Evolutionary conservation across 495 filamentous ascomycete species (phyloP), one percentile per base, ranked within the genome.

Genomic region (Achaetomiella virescens): DNA sequence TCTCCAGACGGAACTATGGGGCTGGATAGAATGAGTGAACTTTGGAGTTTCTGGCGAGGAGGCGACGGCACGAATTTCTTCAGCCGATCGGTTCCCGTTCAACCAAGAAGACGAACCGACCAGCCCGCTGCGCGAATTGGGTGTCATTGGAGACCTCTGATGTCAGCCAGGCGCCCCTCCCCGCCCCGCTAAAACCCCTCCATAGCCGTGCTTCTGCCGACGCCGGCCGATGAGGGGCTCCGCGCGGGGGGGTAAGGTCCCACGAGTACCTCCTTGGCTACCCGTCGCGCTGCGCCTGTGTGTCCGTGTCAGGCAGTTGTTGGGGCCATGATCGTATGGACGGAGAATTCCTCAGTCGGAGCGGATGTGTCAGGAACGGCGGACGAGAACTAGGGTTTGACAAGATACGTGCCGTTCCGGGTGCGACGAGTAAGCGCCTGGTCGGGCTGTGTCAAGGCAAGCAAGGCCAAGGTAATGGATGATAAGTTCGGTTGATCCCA

Each of bases 201-300:
- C 49, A 60, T 66, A 66, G 59, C 64, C 64, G 64, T 50, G 48
- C 53, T 38, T 59, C 56, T 61, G 58, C 64, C 64, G 64, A 66
- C 46, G 59, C 24, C 59, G 59, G 53, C 59, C 61, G 64, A 61
- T 49, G 59, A 66, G 64, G 64, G 55, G 58, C 55, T 22, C 48
- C 24, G 29, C 25, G 45, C 50, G 40, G 54, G 54, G 29, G 27
- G 27, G n/a, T n/a, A 41, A 48, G 17, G 54, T 31, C 41, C 31
- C 49, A 38, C 50, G 49, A 42, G 18, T 3, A 35, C 10, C 17
- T 43, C 27, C 27, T 50, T 20, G 21, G 37, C 17, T 48, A 36
- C 14, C 38, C 17, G 48, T 40, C 8, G 3, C 8, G 18, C 17
- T 6, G n/a, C 20, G 12, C 17, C 5, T 31, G 4, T 31, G 27